phyloP scores from a whole-genome alignment of 768 basidiomycete genomes.

The Lactarius hatsudake region DNA sequence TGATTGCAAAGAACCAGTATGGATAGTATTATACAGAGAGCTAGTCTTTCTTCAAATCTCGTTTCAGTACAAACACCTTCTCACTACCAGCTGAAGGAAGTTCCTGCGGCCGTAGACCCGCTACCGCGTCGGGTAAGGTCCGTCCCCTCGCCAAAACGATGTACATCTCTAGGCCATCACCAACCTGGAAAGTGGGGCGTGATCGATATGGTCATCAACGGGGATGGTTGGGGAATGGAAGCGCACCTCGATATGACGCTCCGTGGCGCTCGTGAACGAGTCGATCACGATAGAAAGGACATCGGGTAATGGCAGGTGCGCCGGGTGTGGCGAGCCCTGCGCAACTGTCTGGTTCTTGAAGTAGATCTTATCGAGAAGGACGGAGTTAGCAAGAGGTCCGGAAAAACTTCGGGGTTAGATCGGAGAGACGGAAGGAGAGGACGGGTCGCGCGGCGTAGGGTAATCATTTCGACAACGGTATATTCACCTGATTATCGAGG shows the following conservation, averaged over 20 bases:
- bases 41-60: slow-evolving; percentile 83
- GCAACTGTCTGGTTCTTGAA: slow-evolving; percentile 91
- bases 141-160: slow-evolving; percentile 75
- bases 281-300: slow-evolving; percentile 90
- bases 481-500: slow-evolving; percentile 92
- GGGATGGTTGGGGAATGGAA: slow-evolving; percentile 13
- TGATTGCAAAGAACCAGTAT: background rate
- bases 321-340: slow-evolving; percentile 69
- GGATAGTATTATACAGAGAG: slow-evolving; percentile 18
- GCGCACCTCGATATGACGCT: slow-evolving; percentile 93
- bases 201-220: background rate
- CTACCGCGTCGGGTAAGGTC: slow-evolving; percentile 55
- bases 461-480: slow-evolving; percentile 5
- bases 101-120: slow-evolving; percentile 58
- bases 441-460: background rate
- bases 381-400: slow-evolving; percentile 33
- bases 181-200: slow-evolving; percentile 56
- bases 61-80: slow-evolving; percentile 69
- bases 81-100: slow-evolving; percentile 63
- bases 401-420: slow-evolving; percentile 42
- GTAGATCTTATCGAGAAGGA: slow-evolving; percentile 67
- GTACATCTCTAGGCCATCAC: slow-evolving; percentile 92
- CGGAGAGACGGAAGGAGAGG: slow-evolving; percentile 6
- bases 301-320: slow-evolving; percentile 73
- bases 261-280: slow-evolving; percentile 95